Evolutionary conservation across 768 basidiomycete genomes (phyloP).

Genomic region (Cantharellus cinnabarinus): DNA sequence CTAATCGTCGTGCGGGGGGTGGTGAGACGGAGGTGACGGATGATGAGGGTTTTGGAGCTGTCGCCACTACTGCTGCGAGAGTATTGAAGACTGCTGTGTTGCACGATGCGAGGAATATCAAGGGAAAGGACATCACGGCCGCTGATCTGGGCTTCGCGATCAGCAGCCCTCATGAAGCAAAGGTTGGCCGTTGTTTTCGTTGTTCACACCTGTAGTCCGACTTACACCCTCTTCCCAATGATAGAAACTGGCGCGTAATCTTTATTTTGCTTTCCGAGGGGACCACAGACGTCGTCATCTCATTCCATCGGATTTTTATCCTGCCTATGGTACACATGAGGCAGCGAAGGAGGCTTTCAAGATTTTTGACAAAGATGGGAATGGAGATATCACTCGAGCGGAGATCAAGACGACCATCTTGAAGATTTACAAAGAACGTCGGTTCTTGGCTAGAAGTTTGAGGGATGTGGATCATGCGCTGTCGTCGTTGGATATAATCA

Average conservation of each 20-base stretch:
- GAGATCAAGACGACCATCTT: constrained; percentile 53
- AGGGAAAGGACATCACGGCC: constrained; percentile 22
- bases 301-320: constrained; percentile 45
- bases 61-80: constrained; percentile 36
- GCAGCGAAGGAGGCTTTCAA: constrained; percentile 48
- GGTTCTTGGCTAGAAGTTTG: constrained; percentile 55
- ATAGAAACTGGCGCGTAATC: constrained; percentile 48
- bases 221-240: not conserved
- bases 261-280: constrained; percentile 34
- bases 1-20: not conserved
- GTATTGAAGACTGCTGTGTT: constrained; percentile 46
- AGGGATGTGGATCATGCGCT: constrained; percentile 50
- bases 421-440: constrained; percentile 58
- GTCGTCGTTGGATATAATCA: constrained; percentile 37
- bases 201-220: too few relatives aligned
- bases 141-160: constrained; percentile 27
- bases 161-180: constrained; percentile 41
- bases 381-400: constrained; percentile 54
- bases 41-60: not conserved
- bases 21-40: not conserved
- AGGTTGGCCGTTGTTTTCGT: constrained; percentile 20
- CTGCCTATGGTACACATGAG: constrained; percentile 38
- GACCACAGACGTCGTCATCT: constrained; percentile 36
- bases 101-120: constrained; percentile 56
- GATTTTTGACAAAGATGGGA: constrained; percentile 55